phyloP scores from a whole-genome alignment of 2,329 filamentous ascomycete genomes.

The Colletotrichum sp. region DNA sequence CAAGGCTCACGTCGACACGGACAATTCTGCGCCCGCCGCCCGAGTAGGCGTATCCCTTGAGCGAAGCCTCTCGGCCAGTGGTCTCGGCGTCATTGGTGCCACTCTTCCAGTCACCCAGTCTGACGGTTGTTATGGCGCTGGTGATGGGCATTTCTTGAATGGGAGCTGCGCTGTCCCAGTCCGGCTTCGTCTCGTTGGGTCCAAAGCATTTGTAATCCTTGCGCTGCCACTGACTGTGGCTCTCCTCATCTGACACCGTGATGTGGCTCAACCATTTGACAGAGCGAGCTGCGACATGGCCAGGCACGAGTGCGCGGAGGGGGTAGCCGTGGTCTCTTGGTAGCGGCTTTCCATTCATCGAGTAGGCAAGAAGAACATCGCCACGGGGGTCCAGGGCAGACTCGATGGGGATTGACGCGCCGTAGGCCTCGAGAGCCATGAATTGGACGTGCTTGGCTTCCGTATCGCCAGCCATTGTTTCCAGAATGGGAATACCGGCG shows the following conservation, averaged over 20 bases:
- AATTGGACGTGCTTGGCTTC: slow-evolving; percentile 60
- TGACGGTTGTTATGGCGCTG: slow-evolving; percentile 64
- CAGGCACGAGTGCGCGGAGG: slow-evolving; percentile 65
- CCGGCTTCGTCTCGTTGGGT: slow-evolving; percentile 62
- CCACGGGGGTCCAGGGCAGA: slow-evolving; percentile 62
- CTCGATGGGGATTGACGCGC: slow-evolving; percentile 63
- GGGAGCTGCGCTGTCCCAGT: slow-evolving; percentile 66
- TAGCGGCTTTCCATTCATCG: slow-evolving; percentile 69
- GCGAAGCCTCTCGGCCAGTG: slow-evolving; percentile 30
- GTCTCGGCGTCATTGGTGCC: neutral
- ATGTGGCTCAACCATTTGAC: slow-evolving; percentile 74
- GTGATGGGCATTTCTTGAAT: slow-evolving; percentile 74
- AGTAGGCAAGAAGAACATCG: slow-evolving; percentile 69
- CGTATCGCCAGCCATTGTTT: slow-evolving; percentile 37
- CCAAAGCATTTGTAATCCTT: slow-evolving; percentile 73
- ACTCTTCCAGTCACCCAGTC: slow-evolving; percentile 40
- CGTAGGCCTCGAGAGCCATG: slow-evolving; percentile 63
- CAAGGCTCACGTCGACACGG: slow-evolving; percentile 69
- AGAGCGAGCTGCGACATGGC: slow-evolving; percentile 68
- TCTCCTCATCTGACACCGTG: slow-evolving; percentile 69
- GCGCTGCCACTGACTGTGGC: slow-evolving; percentile 67
- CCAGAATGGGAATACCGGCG: slow-evolving; percentile 52
- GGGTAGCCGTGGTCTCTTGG: slow-evolving; percentile 71
- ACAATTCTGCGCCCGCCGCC: slow-evolving; percentile 69
- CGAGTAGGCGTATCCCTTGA: slow-evolving; percentile 70